phyloP scores from a whole-genome alignment of 352 stramenopile species.

The Pythium brachiatum region DNA sequence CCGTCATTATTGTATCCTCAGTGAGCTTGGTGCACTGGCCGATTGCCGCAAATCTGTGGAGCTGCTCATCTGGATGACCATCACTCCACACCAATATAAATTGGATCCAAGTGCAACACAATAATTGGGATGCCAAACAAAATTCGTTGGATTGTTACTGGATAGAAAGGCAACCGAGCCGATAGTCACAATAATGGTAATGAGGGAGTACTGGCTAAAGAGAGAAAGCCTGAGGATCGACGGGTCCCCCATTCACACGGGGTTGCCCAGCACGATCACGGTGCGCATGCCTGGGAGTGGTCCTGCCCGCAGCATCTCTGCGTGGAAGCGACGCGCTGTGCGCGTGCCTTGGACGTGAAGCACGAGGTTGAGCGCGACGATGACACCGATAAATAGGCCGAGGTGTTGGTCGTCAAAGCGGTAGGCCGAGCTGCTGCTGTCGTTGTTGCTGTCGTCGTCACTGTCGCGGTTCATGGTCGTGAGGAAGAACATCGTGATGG shows the following conservation, averaged over 20 bases:
- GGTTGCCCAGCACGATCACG: conserved; percentile 22
- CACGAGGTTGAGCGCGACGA: conserved; percentile 54
- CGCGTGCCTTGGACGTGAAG: conserved; percentile 58
- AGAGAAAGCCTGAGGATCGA: no score
- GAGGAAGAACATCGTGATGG: conserved; percentile 43
- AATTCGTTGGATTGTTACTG: no score
- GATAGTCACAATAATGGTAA: neutral
- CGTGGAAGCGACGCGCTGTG: conserved; percentile 30
- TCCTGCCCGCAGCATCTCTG: conserved; percentile 31
- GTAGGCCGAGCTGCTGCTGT: neutral
- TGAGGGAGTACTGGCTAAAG: no score
- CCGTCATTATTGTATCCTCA: neutral
- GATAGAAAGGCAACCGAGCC: neutral
- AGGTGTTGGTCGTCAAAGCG: conserved; percentile 35
- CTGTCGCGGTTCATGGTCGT: conserved; percentile 9
- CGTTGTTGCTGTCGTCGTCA: conserved; percentile 7
- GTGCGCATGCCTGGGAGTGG: conserved; percentile 19
- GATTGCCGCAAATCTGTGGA: neutral
- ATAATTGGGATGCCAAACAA: neutral
- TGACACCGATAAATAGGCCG: conserved; percentile 45
- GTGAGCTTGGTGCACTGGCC: no score
- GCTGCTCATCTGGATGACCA: neutral
- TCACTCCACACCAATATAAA: neutral
- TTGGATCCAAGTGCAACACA: neutral
- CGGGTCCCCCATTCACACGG: neutral